phyloP scores from a whole-genome alignment of 169 alveolate genomes.

The Neospora caninum region DNA sequence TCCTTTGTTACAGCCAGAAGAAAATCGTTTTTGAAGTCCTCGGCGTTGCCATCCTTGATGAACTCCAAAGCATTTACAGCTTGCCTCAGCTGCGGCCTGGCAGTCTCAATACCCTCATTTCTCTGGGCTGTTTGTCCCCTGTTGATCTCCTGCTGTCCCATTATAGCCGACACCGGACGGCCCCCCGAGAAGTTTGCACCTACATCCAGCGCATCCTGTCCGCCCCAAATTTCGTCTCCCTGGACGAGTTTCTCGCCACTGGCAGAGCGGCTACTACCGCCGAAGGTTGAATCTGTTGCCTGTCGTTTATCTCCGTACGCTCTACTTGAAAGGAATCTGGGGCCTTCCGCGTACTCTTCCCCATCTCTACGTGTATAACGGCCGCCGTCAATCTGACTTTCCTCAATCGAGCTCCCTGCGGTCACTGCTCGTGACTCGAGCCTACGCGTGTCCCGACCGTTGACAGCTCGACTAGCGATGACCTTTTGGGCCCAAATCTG shows the following conservation, averaged over 20 bases:
- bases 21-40: neutral
- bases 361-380: too few relatives aligned
- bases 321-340: too few relatives aligned
- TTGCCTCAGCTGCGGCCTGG: neutral
- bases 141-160: neutral
- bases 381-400: too few relatives aligned
- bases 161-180: neutral
- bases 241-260: neutral
- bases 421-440: too few relatives aligned
- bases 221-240: neutral
- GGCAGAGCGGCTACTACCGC: neutral
- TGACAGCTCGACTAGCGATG: too few relatives aligned
- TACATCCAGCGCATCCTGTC: neutral
- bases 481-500: too few relatives aligned
- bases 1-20: neutral
- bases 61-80: constrained; percentile 1
- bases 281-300: neutral
- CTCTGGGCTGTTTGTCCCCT: neutral
- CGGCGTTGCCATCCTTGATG: constrained; percentile 8
- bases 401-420: too few relatives aligned
- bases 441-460: too few relatives aligned
- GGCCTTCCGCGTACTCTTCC: too few relatives aligned
- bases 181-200: neutral
- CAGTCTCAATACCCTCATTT: neutral
- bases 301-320: neutral